phyloP scores from a whole-genome alignment of 768 basidiomycete species.

The Lactarius trivialis region DNA sequence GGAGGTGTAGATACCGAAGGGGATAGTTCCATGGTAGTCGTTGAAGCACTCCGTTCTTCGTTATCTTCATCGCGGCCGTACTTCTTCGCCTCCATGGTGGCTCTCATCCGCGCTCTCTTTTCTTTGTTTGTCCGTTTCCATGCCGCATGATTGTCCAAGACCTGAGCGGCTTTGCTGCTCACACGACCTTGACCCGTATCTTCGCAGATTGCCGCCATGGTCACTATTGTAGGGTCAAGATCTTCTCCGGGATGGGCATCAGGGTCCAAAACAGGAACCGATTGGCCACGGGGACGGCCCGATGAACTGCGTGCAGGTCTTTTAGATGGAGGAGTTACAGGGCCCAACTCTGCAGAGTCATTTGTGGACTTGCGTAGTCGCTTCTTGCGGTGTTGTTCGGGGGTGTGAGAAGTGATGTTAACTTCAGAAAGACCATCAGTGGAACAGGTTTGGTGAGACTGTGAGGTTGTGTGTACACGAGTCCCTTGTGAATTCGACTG shows the following conservation, averaged over 20 bases:
- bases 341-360: background rate
- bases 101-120: constrained; percentile 56
- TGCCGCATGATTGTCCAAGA: constrained; percentile 59
- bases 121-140: constrained; percentile 69
- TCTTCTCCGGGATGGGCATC: constrained; percentile 66
- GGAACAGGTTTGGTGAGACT: background rate
- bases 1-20: constrained; percentile 1
- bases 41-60: constrained; percentile 28
- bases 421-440: background rate
- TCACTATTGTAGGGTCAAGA: constrained; percentile 75
- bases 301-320: constrained; percentile 18
- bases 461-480: background rate
- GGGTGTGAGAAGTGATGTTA: constrained; percentile 1
- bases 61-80: constrained; percentile 56
- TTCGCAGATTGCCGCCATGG: constrained; percentile 72
- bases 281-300: constrained; percentile 30
- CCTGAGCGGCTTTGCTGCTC: constrained; percentile 68
- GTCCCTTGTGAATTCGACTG: constrained; percentile 1
- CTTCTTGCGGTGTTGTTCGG: constrained; percentile 14
- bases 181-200: constrained; percentile 76
- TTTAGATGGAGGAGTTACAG: constrained; percentile 5
- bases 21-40: background rate
- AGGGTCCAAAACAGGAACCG: constrained; percentile 50
- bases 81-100: constrained; percentile 65
- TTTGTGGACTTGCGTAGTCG: constrained; percentile 8